phyloP scores from a whole-genome alignment of 2,329 filamentous ascomycete genomes.

The Apiospora malaysiana region DNA sequence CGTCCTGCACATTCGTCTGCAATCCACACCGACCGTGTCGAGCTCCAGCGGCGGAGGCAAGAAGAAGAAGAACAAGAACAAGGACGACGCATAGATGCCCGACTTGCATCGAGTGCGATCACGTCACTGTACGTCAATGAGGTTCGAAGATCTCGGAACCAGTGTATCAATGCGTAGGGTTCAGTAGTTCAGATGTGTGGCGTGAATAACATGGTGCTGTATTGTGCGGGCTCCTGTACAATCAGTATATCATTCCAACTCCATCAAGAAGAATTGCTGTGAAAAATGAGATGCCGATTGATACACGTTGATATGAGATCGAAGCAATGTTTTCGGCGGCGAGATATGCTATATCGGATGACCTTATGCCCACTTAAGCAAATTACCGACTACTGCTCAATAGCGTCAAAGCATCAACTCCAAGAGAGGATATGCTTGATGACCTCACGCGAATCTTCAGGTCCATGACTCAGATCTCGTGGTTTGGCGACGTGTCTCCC shows the following conservation, averaged over 20 bases:
- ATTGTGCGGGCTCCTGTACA: not conserved
- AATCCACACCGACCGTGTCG: conserved; percentile 53
- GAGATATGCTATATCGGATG: not conserved
- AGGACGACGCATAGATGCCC: conserved; percentile 31
- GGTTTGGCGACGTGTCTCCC: too few relatives aligned
- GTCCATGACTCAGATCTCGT: too few relatives aligned
- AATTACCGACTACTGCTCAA: not conserved
- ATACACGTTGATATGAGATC: not conserved
- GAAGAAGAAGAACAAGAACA: conserved; percentile 72
- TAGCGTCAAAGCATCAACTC: too few relatives aligned
- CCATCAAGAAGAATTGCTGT: not conserved
- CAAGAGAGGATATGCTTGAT: too few relatives aligned
- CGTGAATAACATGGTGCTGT: not conserved
- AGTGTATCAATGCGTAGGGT: not conserved
- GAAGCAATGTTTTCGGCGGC: not conserved
- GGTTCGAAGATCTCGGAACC: not conserved
- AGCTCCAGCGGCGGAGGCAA: conserved; percentile 57
- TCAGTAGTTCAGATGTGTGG: not conserved
- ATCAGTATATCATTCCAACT: not conserved
- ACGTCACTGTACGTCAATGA: not conserved
- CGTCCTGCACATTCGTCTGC: conserved; percentile 83
- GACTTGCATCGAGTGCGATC: not conserved
- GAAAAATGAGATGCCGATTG: not conserved
- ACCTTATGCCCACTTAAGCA: not conserved
- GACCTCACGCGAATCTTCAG: too few relatives aligned